Percentiles rank a stretch among this genome's conserved stretches.
phyloP scores from a whole-genome alignment of 192 early-diverging fungal genomes.

The Coemansia sp. region DNA sequence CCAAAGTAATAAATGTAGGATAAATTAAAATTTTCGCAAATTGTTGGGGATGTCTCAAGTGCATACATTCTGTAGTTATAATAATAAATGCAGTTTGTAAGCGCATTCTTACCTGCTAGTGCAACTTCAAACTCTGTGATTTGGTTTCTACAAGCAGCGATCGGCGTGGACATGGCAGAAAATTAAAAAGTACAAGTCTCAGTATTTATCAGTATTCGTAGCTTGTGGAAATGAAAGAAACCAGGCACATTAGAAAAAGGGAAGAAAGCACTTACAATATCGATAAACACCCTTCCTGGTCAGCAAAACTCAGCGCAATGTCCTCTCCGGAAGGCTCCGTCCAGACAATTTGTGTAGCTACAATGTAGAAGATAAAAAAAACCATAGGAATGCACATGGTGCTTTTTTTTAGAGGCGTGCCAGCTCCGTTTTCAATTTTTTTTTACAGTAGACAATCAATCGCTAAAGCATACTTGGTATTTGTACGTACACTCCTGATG shows the following conservation, averaged over 20 bases:
- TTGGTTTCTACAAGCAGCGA: constrained; percentile 33
- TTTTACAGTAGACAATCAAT: neutral
- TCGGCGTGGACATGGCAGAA: neutral
- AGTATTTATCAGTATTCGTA: neutral
- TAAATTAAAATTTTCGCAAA: neutral
- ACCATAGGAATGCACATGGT: neutral
- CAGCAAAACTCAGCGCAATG: constrained; percentile 92
- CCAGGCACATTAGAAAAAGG: neutral
- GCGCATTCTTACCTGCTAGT: constrained; percentile 45
- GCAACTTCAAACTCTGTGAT: constrained; percentile 54
- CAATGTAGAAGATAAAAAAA: constrained; percentile 13
- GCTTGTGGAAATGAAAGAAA: neutral
- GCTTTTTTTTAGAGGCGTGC: neutral
- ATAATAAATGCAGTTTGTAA: neutral
- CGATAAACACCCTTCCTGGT: constrained; percentile 80
- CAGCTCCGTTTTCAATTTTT: neutral
- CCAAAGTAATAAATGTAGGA: neutral
- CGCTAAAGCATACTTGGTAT: neutral
- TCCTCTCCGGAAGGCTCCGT: constrained; percentile 66
- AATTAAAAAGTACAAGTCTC: neutral
- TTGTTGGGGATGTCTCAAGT: neutral
- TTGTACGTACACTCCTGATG: constrained; percentile 78
- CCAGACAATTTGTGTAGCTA: constrained; percentile 97
- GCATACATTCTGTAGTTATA: too few species aligned
- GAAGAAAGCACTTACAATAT: constrained; percentile 64